A percentile compares a stretch with the other conserved stretches of the same genome.
phyloP scores from a whole-genome alignment of 164 flowering plant genomes.

The Nelumbo lutea region DNA sequence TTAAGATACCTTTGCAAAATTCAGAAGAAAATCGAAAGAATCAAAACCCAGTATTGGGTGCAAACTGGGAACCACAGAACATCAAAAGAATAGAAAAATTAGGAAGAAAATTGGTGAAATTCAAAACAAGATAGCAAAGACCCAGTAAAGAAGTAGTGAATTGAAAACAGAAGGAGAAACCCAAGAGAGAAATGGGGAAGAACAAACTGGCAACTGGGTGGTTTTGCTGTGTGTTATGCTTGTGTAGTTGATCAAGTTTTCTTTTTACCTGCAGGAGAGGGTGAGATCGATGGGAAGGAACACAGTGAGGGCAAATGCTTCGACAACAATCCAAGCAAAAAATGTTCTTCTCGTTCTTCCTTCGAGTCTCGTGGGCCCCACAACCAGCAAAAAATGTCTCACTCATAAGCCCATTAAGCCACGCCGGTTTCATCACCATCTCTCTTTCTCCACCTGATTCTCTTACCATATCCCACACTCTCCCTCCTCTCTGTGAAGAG shows the following conservation, averaged over 20 bases:
- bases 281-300: constrained; percentile 38
- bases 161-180: not conserved
- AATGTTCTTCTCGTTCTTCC: constrained; percentile 50
- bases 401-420: constrained; percentile 29
- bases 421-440: constrained; percentile 25
- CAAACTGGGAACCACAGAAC: not conserved
- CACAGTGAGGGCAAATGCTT: constrained; percentile 51
- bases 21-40: not conserved
- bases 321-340: constrained; percentile 49
- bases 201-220: not conserved
- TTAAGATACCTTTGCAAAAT: not conserved
- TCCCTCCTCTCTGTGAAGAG: too few species aligned
- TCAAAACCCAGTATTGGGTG: not conserved
- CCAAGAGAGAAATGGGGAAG: not conserved
- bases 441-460: constrained; percentile 1
- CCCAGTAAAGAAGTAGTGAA: not conserved
- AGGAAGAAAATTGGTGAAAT: not conserved
- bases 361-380: constrained; percentile 30
- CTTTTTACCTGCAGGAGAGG: constrained; percentile 33
- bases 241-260: not conserved
- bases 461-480: not conserved
- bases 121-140: not conserved
- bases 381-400: constrained; percentile 38
- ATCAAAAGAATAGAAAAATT: not conserved
- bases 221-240: not conserved